Evolutionary conservation across 2,329 filamentous ascomycete species (phyloP).

Genomic region (Ophiostoma piceae): DNA sequence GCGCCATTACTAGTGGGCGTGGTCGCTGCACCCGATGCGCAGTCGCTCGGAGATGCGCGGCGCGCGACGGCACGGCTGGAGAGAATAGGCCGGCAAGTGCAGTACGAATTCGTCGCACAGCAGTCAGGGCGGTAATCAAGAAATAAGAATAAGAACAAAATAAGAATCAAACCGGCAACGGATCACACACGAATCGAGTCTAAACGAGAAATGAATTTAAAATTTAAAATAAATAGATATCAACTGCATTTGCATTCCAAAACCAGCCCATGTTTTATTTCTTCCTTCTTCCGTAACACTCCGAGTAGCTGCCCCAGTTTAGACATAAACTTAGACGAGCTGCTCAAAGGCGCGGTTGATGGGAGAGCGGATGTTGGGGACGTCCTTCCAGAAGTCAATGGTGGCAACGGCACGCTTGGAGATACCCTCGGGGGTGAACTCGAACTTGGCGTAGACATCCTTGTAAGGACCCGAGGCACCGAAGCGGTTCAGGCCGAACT

Average conservation of each 20-base stretch:
- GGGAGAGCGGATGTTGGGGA: slow-evolving; percentile 83
- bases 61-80: slow-evolving; percentile 50
- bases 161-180: background rate
- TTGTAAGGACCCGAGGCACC: slow-evolving; percentile 96
- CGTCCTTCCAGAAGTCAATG: slow-evolving; percentile 95
- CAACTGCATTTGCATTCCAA: slow-evolving; percentile 17
- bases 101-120: slow-evolving; percentile 47
- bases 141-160: background rate
- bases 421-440: slow-evolving; percentile 96
- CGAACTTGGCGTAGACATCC: slow-evolving; percentile 99
- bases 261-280: slow-evolving; percentile 7
- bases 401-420: slow-evolving; percentile 90
- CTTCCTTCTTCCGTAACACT: background rate
- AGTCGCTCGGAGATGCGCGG: slow-evolving; percentile 47
- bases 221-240: slow-evolving; percentile 20
- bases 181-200: background rate
- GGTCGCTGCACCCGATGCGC: slow-evolving; percentile 47
- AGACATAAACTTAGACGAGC: slow-evolving; percentile 62
- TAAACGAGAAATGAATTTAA: slow-evolving; percentile 12
- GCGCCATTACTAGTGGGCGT: slow-evolving; percentile 49
- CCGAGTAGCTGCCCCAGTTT: background rate
- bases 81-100: slow-evolving; percentile 50
- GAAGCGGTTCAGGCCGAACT: slow-evolving; percentile 98
- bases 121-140: slow-evolving; percentile 19
- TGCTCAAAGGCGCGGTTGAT: slow-evolving; percentile 98